A percentile compares a stretch with the other conserved stretches of the same genome.
phyloP scores from a whole-genome alignment of 768 basidiomycete genomes.

The Lactarius vividus region DNA sequence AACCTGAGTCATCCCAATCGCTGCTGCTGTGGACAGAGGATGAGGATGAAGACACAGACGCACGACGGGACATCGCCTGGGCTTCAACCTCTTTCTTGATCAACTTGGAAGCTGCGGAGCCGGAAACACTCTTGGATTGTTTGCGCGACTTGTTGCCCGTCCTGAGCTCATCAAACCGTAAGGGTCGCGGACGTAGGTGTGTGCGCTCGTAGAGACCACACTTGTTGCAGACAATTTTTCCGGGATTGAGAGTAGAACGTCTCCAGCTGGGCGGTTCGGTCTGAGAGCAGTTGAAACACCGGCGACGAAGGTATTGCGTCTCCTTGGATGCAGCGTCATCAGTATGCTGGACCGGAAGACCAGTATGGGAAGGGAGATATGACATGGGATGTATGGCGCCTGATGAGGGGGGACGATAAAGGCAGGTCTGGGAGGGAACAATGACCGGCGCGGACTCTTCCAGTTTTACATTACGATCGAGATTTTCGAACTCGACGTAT shows the following conservation, averaged over 20 bases:
- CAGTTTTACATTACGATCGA: conserved; percentile 55
- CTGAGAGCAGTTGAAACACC: conserved; percentile 90
- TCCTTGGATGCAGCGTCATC: conserved; percentile 90
- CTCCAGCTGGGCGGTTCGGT: conserved; percentile 90
- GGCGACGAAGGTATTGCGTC: conserved; percentile 83
- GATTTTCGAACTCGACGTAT: conserved; percentile 47
- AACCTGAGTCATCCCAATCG: conserved; percentile 82
- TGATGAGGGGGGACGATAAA: conserved; percentile 44
- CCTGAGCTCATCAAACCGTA: conserved; percentile 84
- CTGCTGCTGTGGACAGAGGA: conserved; percentile 58
- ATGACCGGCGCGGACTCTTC: conserved; percentile 60
- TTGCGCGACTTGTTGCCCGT: conserved; percentile 84
- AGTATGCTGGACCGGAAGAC: conserved; percentile 78
- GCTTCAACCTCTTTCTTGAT: conserved; percentile 60
- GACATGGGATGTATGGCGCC: conserved; percentile 33
- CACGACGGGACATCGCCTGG: conserved; percentile 47
- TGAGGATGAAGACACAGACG: conserved; percentile 61
- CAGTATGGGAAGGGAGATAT: conserved; percentile 43
- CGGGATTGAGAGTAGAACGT: conserved; percentile 81
- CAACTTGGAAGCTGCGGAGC: conserved; percentile 34
- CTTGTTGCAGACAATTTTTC: conserved; percentile 94
- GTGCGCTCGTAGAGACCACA: conserved; percentile 90
- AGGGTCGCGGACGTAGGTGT: conserved; percentile 75
- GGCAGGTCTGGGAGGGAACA: conserved; percentile 58
- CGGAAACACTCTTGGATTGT: conserved; percentile 41